Base-by-base conservation (phyloP, 176 grass and related monocot species). In the Chrysopogon serrulatus region DNA sequence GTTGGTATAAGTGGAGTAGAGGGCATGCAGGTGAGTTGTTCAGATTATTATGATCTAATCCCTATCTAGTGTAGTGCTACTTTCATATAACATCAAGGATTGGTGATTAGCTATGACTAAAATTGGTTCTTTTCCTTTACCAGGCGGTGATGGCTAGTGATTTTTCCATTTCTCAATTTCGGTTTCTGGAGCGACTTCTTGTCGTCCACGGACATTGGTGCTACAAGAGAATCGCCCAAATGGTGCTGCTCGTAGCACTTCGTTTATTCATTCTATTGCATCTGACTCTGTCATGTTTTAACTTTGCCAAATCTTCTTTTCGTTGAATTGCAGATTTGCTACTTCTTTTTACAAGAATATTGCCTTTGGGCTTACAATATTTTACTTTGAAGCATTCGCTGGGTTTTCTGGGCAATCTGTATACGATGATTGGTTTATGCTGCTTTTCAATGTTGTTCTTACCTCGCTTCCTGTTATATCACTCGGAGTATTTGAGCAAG, bases 301-400 rank as follows among this genome's bases (percentile, higher is more conserved):
- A 71, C 10, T 65, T 78, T 79, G 59, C 61, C 43, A 35, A 79
- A 10, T 79, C 35, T 62, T 83, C 16, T 82, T 88, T 73, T 74
- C n/a, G 59, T 88, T 73, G 6, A 81, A 89, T 53, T 47, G 59
- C 96, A 99, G 96, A 94, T 99, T 54, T 99, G 96, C 71, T 99
- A 99, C 83, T 99, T 99, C 88, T 99, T 99, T 40, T 85, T 99
- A 99, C 86, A 99, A 99, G 90, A 99, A 99, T 79, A 99, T 99
- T 92, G 92, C 93, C 42, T 99, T 99, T 62, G 96, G 96, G 57
- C 90, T 99, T 74, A 99, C 96, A 44, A 94, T 99, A 89, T 99
- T 99, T 92, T 99, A 99, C 78, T 99, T 99, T 68, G 96, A 99
- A 81, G 96, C 96, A 66, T 99, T 83, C 72, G 91, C 96, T 48